Percentiles rank a stretch among this genome's conserved stretches.
These are phyloP conservation scores for Calonectria naviculata DNA, from an alignment of 2,329 filamentous ascomycete genomes.

Conservation along the genomic window DNA sequence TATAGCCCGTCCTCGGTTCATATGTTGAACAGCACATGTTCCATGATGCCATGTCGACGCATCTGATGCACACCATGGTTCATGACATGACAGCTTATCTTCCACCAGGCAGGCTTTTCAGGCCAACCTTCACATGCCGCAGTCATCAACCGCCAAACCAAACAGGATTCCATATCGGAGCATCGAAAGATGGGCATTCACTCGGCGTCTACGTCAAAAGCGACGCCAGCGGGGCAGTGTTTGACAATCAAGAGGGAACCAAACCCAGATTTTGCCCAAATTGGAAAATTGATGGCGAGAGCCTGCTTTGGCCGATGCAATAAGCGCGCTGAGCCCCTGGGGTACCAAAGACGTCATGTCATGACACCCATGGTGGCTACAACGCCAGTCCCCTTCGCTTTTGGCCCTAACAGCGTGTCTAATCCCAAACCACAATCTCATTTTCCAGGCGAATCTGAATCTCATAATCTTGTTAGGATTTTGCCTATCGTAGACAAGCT, in stretches of 20 bases:
- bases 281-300: neutral
- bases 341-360: neutral
- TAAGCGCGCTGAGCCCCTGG: neutral
- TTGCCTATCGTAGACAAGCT: neutral
- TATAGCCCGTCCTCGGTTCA: constrained; percentile 5
- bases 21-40: neutral
- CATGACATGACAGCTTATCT: constrained; percentile 8
- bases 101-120: neutral
- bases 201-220: neutral
- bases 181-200: neutral
- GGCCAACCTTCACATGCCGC: constrained; percentile 11
- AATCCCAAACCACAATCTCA: neutral
- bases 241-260: neutral
- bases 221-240: neutral
- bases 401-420: neutral
- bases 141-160: neutral
- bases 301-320: neutral
- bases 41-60: neutral
- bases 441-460: neutral
- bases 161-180: neutral
- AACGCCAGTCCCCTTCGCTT: neutral
- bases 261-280: neutral
- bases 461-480: neutral
- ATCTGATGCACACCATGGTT: neutral
- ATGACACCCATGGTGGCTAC: neutral